Conservation (phyloP, 2,329 filamentous ascomycete species). For the Coniochaeta sp. region DNA sequence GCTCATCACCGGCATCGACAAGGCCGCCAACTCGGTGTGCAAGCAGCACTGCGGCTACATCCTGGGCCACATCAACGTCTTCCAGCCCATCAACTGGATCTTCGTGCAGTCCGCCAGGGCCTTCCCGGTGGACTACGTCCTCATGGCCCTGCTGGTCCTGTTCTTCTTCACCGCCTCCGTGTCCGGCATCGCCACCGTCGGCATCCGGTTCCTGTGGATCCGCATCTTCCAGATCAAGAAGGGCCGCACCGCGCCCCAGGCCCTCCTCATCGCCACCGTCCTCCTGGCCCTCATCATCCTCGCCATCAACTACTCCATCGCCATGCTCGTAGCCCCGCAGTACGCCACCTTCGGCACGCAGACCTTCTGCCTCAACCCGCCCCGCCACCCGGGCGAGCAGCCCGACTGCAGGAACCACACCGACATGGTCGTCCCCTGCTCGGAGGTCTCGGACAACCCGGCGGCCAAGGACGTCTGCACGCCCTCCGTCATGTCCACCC, state of each 20-base stretch:
- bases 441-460: constrained; percentile 64
- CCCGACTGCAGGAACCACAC: constrained; percentile 68
- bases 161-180: constrained; percentile 87
- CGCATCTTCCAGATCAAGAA: constrained; percentile 85
- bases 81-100: constrained; percentile 91
- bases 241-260: constrained; percentile 84
- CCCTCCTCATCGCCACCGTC: constrained; percentile 81
- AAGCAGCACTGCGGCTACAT: constrained; percentile 88
- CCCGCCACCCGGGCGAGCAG: constrained; percentile 52
- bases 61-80: constrained; percentile 77
- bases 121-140: constrained; percentile 86
- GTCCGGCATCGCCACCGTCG: constrained; percentile 75
- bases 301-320: constrained; percentile 85
- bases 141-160: constrained; percentile 78
- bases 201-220: constrained; percentile 95
- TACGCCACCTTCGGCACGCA: constrained; percentile 93
- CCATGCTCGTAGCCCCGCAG: constrained; percentile 91
- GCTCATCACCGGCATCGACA: constrained; percentile 93
- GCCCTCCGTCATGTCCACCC: constrained; percentile 82
- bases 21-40: constrained; percentile 91
- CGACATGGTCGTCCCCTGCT: constrained; percentile 72
- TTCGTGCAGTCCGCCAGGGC: constrained; percentile 72
- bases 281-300: constrained; percentile 84
- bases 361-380: constrained; percentile 76
- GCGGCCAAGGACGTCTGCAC: constrained; percentile 79